These are phyloP conservation scores for Lentinula boryana DNA, from an alignment of 768 basidiomycete species.

Conservation along the genomic window DNA sequence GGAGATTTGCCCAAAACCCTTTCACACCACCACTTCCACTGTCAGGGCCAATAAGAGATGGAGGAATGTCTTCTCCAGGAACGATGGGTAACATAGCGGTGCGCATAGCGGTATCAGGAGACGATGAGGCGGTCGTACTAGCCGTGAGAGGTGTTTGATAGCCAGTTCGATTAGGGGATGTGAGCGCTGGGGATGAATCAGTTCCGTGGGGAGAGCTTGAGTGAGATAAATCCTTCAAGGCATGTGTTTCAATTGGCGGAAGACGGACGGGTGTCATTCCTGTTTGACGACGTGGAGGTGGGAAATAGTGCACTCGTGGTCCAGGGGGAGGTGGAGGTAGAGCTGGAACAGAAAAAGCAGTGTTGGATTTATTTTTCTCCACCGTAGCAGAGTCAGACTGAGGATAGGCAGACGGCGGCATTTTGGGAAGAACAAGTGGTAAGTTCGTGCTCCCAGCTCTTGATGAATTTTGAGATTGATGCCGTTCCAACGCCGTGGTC, in stretches of 20 bases:
- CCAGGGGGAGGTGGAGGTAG: not conserved
- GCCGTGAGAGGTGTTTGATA: not conserved
- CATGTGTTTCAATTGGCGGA: not conserved
- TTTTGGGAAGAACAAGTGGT: not conserved
- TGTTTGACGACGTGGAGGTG: not conserved
- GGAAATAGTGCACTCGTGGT: constrained; percentile 2
- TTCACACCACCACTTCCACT: not conserved
- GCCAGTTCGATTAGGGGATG: no score
- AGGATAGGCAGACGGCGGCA: not conserved
- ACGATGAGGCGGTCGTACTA: not conserved
- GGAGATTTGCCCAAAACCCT: not conserved
- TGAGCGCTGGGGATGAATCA: not conserved
- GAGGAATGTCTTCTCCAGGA: not conserved
- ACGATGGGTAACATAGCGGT: not conserved
- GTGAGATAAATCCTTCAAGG: not conserved
- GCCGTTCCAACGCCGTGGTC: constrained; percentile 1
- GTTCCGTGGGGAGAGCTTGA: not conserved
- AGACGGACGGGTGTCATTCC: not conserved
- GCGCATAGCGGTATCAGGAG: not conserved
- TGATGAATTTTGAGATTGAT: not conserved
- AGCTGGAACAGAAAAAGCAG: not conserved
- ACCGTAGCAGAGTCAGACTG: not conserved
- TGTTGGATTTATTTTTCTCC: not conserved
- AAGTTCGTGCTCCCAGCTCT: not conserved
- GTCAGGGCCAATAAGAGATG: not conserved